phyloP scores from a whole-genome alignment of 1,284 basidiomycete genomes.

The Grifola frondosa region DNA sequence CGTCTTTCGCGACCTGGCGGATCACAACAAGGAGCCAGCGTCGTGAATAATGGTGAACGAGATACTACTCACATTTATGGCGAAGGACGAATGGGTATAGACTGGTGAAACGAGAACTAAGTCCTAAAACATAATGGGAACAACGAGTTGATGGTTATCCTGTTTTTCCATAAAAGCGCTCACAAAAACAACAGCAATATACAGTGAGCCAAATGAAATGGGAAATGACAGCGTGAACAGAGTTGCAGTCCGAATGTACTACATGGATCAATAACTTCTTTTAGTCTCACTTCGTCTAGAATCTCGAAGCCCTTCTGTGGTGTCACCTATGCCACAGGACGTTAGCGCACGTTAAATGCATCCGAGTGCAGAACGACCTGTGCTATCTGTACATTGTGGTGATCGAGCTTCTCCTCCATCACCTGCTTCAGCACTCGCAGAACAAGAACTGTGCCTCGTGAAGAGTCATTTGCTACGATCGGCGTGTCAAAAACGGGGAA shows the following conservation, averaged over 20 bases:
- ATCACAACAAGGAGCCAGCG: too few species aligned
- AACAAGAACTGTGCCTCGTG: conserved; percentile 86
- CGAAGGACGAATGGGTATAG: too few species aligned
- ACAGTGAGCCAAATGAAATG: conserved; percentile 12
- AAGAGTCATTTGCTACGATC: conserved; percentile 83
- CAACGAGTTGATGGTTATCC: too few species aligned
- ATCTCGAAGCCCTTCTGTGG: conserved; percentile 79
- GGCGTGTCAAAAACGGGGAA: not conserved
- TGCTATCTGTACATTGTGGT: conserved; percentile 97
- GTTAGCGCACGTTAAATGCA: too few species aligned
- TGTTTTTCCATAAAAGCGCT: not conserved
- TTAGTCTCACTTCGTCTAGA: conserved; percentile 72
- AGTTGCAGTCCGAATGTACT: conserved; percentile 25
- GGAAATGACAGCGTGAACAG: conserved; percentile 12
- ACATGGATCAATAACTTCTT: conserved; percentile 83
- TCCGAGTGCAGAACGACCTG: conserved; percentile 74
- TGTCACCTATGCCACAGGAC: conserved; percentile 79
- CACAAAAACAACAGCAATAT: conserved; percentile 11
- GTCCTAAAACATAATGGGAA: too few species aligned
- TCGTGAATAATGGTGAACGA: too few species aligned
- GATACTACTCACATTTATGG: too few species aligned
- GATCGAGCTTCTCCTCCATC: conserved; percentile 99
- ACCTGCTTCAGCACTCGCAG: conserved; percentile 96
- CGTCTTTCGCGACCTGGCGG: too few species aligned
- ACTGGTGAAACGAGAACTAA: too few species aligned